Conservation (phyloP, 2,329 filamentous ascomycete species). For the Fusarium sp. region DNA sequence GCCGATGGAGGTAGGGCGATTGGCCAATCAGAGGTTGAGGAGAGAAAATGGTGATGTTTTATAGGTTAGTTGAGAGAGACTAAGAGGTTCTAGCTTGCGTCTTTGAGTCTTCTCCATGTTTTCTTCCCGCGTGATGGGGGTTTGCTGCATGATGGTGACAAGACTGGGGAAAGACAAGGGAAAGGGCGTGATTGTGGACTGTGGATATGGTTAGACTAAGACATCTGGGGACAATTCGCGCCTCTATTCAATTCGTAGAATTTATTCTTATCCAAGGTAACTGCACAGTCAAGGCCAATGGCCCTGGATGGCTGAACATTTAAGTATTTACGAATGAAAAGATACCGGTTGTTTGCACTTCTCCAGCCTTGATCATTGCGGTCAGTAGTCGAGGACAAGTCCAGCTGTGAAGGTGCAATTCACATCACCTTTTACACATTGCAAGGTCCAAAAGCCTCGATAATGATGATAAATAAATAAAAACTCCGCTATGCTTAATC, state of each 20-base stretch:
- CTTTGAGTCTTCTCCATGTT: constrained; percentile 18
- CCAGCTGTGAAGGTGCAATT: not conserved
- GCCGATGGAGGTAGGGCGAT: constrained; percentile 10
- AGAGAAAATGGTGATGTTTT: not conserved
- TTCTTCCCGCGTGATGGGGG: constrained; percentile 3
- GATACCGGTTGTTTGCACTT: too few species aligned
- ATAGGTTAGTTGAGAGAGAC: not conserved
- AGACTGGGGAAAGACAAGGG: constrained; percentile 11
- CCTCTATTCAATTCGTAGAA: too few species aligned
- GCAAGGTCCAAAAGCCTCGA: not conserved
- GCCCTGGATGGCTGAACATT: too few species aligned
- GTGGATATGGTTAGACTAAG: constrained; percentile 6
- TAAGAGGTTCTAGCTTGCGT: constrained; percentile 14
- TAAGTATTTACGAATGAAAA: too few species aligned
- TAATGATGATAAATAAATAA: not conserved
- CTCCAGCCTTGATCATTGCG: too few species aligned
- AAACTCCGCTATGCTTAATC: constrained; percentile 19
- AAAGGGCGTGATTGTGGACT: constrained; percentile 19
- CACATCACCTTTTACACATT: not conserved
- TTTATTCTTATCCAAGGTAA: not conserved
- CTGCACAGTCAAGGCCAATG: not conserved
- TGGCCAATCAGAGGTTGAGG: not conserved
- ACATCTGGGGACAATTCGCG: too few species aligned
- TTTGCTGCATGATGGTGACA: not conserved
- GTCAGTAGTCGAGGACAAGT: not conserved